Evolutionary conservation across 2,329 filamentous ascomycete species (phyloP), one percentile per base, ranked within the genome.

Genomic region (Bipolaris victoriae): DNA sequence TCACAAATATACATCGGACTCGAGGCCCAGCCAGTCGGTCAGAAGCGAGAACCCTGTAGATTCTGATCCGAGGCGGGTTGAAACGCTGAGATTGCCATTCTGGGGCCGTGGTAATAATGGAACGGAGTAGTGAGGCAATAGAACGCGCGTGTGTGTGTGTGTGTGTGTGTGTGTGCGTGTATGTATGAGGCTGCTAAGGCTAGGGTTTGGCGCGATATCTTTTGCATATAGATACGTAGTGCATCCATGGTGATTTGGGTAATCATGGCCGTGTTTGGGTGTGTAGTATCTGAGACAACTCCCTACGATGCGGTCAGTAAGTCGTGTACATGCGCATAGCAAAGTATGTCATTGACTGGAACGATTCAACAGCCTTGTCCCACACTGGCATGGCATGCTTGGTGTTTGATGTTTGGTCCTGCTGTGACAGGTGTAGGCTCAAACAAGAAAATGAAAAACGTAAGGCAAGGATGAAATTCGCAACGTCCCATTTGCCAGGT

Each of bases 21-120:
- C 18, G 49, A 44, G 16, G 22, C 9, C 39, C 49, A 44, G 40
- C 49, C 49, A 51, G 49, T 51, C 49, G 33, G 39, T 48, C 31
- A 44, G 20, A 33, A 48, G n/a, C 15, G 18, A 7, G n/a, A 31
- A 26, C 39, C 46, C 4, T 36, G 46, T 24, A 18, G 7, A 37
- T 9, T 16, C 13, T 48, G 46, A 26, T 9, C 45, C 20, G 29
- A 26, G 18, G 22, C 20, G 33, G 45, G 31, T 37, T 48, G 18
- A n/a, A 36, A 48, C 31, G 20, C 10, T 48, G 20, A 47, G 18
- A 15, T 10, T 20, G 33, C 24, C 18, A 36, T 37, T 15, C 33
- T 36, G 20, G 33, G 7, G 13, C 22, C 11, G 9, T 36, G 31
- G 36, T 35, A 2, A 24, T 13, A 24, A 31, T 13, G 18, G 44